Conservation (phyloP, 306 rosid genomes). For the Astragalus glycyphyllos region DNA sequence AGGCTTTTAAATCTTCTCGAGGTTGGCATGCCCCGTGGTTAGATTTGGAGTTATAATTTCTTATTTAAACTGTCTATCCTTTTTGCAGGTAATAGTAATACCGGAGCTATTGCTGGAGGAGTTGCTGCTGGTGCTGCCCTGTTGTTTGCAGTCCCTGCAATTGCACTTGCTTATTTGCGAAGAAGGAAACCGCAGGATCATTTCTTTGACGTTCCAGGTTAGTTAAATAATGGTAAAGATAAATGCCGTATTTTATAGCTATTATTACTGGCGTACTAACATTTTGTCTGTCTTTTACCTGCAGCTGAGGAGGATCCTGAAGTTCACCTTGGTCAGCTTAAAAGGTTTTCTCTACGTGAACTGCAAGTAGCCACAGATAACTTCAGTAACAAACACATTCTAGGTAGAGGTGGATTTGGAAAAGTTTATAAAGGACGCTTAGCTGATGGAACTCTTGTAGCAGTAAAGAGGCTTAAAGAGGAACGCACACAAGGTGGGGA, state of each 20-base stretch:
- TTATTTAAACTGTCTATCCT: slow-evolving; percentile 25
- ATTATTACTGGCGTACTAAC: slow-evolving; percentile 28
- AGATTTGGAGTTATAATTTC: no score
- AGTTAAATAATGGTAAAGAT: slow-evolving; percentile 47
- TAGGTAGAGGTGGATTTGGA: slow-evolving; percentile 97
- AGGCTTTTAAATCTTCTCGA: no score
- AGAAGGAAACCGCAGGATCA: slow-evolving; percentile 74
- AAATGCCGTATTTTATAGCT: slow-evolving; percentile 19
- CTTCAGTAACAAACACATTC: slow-evolving; percentile 77
- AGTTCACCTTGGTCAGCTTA: slow-evolving; percentile 94
- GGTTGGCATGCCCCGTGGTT: no score
- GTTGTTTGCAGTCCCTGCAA: slow-evolving; percentile 91
- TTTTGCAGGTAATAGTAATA: slow-evolving; percentile 59
- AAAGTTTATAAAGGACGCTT: slow-evolving; percentile 95
- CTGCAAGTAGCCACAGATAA: slow-evolving; percentile 92
- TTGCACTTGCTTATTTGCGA: slow-evolving; percentile 86
- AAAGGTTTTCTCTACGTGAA: slow-evolving; percentile 88
- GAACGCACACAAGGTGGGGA: slow-evolving; percentile 90
- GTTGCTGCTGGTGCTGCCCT: slow-evolving; percentile 97
- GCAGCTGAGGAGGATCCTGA: slow-evolving; percentile 97
- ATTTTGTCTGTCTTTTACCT: slow-evolving; percentile 36
- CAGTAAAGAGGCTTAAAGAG: slow-evolving; percentile 94
- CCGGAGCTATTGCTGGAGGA: slow-evolving; percentile 98
- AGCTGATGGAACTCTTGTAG: slow-evolving; percentile 89
- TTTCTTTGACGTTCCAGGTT: slow-evolving; percentile 98